A percentile compares a stretch with the other conserved stretches of the same genome.
Conservation (phyloP, 2,329 filamentous ascomycete genomes). For the Alternaria sp. region DNA sequence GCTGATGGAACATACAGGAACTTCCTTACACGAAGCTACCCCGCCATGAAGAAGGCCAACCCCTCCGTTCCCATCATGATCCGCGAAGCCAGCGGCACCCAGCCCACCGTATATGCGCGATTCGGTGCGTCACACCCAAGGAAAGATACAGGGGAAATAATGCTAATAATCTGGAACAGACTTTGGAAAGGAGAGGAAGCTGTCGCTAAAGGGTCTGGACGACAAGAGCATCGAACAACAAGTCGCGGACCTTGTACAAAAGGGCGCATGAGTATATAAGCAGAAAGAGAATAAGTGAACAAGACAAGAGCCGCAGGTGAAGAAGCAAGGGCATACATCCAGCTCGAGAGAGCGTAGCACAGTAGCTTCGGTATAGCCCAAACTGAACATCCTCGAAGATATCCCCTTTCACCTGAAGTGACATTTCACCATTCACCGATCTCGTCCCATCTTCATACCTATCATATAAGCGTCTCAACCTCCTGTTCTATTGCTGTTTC, state of each 20-base stretch:
- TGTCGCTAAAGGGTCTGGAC: constrained; percentile 70
- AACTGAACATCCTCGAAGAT: neutral
- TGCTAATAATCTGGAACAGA: constrained; percentile 53
- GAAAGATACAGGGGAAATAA: neutral
- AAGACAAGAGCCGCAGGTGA: neutral
- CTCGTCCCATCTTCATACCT: neutral
- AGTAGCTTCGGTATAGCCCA: constrained; percentile 2
- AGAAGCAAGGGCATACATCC: neutral
- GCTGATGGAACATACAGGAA: constrained; percentile 63
- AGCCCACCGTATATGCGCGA: constrained; percentile 88
- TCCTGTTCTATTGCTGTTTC: neutral
- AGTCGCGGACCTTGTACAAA: constrained; percentile 69
- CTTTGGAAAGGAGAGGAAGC: constrained; percentile 72
- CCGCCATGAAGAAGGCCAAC: constrained; percentile 99
- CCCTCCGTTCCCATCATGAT: constrained; percentile 92
- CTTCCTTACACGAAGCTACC: constrained; percentile 90
- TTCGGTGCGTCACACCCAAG: constrained; percentile 70
- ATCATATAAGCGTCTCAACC: neutral
- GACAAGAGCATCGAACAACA: constrained; percentile 76
- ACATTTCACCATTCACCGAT: neutral
- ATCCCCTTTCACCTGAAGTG: neutral
- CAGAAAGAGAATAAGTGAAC: neutral
- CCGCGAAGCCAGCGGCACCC: constrained; percentile 84
- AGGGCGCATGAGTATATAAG: constrained; percentile 10
- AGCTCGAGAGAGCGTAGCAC: neutral